These are phyloP conservation scores for Pythium monospermum DNA, from an alignment of 352 stramenopile species.

Conservation along the genomic window DNA sequence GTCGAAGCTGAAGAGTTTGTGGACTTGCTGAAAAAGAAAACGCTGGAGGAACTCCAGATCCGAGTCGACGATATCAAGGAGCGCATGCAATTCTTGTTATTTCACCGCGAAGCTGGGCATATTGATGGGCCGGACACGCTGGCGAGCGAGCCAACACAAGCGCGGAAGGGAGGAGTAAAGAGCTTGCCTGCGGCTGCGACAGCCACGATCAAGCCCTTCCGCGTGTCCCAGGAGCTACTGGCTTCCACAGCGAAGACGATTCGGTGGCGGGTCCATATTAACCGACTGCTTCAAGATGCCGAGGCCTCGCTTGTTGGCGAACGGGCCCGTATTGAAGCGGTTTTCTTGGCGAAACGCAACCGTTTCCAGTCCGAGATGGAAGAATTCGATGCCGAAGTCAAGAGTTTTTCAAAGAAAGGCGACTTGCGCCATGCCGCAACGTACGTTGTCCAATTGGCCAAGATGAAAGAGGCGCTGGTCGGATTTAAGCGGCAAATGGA, in stretches of 20 bases:
- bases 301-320: slow-evolving; percentile 53
- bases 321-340: slow-evolving; percentile 56
- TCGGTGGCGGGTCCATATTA: slow-evolving; percentile 57
- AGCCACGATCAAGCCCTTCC: background rate
- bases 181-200: background rate
- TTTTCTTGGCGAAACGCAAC: slow-evolving; percentile 64
- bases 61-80: slow-evolving; percentile 46
- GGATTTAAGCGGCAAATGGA: slow-evolving; percentile 56
- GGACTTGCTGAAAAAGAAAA: slow-evolving; percentile 31
- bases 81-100: slow-evolving; percentile 59
- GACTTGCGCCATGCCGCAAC: slow-evolving; percentile 69
- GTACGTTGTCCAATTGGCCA: slow-evolving; percentile 68
- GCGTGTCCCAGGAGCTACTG: slow-evolving; percentile 35
- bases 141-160: background rate
- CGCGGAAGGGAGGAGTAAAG: too few species aligned
- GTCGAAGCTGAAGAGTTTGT: slow-evolving; percentile 63
- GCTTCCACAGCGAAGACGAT: slow-evolving; percentile 60
- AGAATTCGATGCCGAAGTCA: slow-evolving; percentile 66
- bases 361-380: slow-evolving; percentile 72
- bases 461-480: slow-evolving; percentile 62
- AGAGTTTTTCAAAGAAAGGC: slow-evolving; percentile 68
- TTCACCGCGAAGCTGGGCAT: slow-evolving; percentile 41
- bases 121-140: slow-evolving; percentile 12
- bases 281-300: slow-evolving; percentile 44
- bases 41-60: slow-evolving; percentile 43